Percentiles rank a stretch among this genome's conserved stretches.
phyloP scores from a whole-genome alignment of 805 yeast species.

The Kazachstania bromeliacearum region DNA sequence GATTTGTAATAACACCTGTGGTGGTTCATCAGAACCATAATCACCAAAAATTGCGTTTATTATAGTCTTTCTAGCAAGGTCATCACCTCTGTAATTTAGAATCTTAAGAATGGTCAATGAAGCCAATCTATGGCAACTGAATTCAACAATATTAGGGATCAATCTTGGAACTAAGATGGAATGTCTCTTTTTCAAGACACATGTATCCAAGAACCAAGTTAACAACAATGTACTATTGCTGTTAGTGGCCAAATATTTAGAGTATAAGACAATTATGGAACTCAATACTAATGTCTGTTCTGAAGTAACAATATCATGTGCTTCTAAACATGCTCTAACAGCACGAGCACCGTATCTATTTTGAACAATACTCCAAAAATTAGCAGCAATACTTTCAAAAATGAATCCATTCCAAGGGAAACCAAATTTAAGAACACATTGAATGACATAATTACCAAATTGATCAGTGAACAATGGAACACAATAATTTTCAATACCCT shows the following conservation, averaged over 20 bases:
- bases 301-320: constrained; percentile 47
- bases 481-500: constrained; percentile 68
- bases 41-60: constrained; percentile 59
- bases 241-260: constrained; percentile 71
- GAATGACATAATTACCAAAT: constrained; percentile 93
- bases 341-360: constrained; percentile 95
- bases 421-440: constrained; percentile 86
- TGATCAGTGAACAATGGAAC: constrained; percentile 87
- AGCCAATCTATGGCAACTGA: constrained; percentile 78
- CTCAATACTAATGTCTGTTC: constrained; percentile 69
- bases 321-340: constrained; percentile 84
- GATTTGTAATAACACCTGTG: constrained; percentile 45
- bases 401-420: constrained; percentile 84
- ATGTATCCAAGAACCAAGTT: constrained; percentile 92
- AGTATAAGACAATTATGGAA: constrained; percentile 65
- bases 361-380: constrained; percentile 71
- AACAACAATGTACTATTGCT: constrained; percentile 81
- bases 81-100: constrained; percentile 57
- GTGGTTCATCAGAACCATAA: constrained; percentile 31
- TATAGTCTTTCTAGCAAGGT: constrained; percentile 49
- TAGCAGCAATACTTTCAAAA: constrained; percentile 68
- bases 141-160: constrained; percentile 47
- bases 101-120: constrained; percentile 74
- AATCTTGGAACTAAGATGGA: constrained; percentile 53
- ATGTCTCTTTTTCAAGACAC: constrained; percentile 56